These are phyloP conservation scores for Platismatia glauca DNA, from an alignment of 495 filamentous ascomycete species.

Conservation along the genomic window DNA sequence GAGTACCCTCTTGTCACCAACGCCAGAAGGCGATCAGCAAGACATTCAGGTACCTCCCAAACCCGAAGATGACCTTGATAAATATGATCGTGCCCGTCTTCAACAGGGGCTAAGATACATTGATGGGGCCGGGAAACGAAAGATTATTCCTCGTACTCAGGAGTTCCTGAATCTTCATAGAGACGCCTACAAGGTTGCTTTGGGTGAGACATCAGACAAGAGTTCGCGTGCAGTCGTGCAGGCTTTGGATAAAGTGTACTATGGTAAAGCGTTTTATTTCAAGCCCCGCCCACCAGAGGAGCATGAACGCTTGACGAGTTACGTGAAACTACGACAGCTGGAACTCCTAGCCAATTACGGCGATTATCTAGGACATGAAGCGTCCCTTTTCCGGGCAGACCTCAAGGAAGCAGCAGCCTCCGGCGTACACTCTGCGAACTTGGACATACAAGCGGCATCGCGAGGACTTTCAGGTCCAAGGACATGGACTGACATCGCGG, in stretches of 20 bases:
- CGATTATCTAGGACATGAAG: conserved; percentile 16
- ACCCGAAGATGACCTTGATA: conserved; percentile 14
- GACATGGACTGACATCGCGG: conserved; percentile 12
- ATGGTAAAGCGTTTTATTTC: conserved; percentile 10
- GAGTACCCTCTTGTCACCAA: background rate
- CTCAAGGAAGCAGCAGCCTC: conserved; percentile 15
- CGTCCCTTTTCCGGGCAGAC: conserved; percentile 10
- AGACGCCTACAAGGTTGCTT: conserved; percentile 18
- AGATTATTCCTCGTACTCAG: conserved; percentile 16
- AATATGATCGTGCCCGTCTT: conserved; percentile 13
- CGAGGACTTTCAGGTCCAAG: background rate
- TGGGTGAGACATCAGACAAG: conserved; percentile 8
- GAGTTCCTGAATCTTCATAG: conserved; percentile 13
- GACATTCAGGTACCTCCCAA: no score
- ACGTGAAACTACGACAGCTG: conserved; percentile 16
- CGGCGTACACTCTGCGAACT: conserved; percentile 2
- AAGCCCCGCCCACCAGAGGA: conserved; percentile 17
- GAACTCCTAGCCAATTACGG: conserved; percentile 18
- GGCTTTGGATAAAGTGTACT: conserved; percentile 14
- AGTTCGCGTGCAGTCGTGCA: conserved; percentile 14
- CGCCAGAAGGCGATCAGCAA: no score
- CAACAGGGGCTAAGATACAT: conserved; percentile 17
- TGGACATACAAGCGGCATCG: conserved; percentile 1
- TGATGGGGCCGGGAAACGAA: conserved; percentile 16
- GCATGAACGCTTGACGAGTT: conserved; percentile 9